phyloP scores from a whole-genome alignment of 2,329 filamentous ascomycete species.

The Cladosporium oxysporum region DNA sequence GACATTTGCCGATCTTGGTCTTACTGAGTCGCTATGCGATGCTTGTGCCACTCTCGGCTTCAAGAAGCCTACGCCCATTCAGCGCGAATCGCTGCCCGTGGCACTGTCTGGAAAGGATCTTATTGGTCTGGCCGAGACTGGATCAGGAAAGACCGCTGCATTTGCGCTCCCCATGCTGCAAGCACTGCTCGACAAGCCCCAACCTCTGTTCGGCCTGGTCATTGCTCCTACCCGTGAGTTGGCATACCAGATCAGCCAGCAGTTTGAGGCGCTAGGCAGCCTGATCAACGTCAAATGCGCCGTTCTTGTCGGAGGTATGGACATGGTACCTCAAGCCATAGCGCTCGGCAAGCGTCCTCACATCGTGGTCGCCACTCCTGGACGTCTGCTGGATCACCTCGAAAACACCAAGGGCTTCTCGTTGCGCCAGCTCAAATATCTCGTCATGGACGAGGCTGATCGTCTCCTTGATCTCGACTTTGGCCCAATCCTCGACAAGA shows the following conservation, averaged over 20 bases:
- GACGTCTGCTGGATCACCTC: conserved; percentile 84
- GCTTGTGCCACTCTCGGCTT: conserved; percentile 81
- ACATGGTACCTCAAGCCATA: conserved; percentile 91
- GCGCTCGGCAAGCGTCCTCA: conserved; percentile 95
- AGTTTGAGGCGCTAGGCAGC: conserved; percentile 83
- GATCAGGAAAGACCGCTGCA: conserved; percentile 92
- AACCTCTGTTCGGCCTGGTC: conserved; percentile 82
- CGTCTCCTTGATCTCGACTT: conserved; percentile 92
- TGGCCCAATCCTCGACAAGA: conserved; percentile 87
- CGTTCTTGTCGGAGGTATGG: conserved; percentile 82
- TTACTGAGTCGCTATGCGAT: conserved; percentile 85
- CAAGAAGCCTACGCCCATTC: conserved; percentile 85
- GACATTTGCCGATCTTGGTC: conserved; percentile 71
- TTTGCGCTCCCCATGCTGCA: conserved; percentile 94
- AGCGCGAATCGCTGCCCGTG: conserved; percentile 77
- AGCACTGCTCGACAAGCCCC: conserved; percentile 83
- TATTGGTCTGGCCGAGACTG: conserved; percentile 92
- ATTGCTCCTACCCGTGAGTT: conserved; percentile 92
- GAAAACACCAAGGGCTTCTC: conserved; percentile 98
- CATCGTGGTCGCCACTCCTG: conserved; percentile 88
- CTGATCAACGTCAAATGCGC: conserved; percentile 85
- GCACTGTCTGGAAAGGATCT: conserved; percentile 81
- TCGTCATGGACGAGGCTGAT: conserved; percentile 96
- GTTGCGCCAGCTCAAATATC: conserved; percentile 75
- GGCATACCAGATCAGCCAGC: conserved; percentile 84